These are phyloP conservation scores for Suillus brevipes DNA, from an alignment of 768 basidiomycete genomes.

Conservation along the genomic window DNA sequence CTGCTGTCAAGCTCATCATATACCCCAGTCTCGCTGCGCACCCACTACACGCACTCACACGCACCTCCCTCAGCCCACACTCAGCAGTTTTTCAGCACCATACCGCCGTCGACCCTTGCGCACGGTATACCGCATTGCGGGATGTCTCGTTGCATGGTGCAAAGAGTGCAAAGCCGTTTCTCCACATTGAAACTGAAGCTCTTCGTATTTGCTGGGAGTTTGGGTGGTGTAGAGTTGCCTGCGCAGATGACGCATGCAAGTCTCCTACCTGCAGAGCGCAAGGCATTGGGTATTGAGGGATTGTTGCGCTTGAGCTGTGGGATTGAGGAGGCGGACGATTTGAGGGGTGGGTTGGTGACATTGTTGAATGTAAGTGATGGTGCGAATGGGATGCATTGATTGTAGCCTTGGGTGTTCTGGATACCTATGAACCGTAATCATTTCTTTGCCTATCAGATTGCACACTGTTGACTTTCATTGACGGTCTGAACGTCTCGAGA, in stretches of 20 bases:
- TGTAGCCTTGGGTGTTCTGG: background rate
- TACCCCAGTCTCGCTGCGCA: no score
- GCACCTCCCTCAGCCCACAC: conserved; percentile 62
- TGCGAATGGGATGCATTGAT: background rate
- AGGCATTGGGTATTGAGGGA: conserved; percentile 74
- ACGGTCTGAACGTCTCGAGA: background rate
- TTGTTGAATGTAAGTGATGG: background rate
- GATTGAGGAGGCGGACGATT: conserved; percentile 83
- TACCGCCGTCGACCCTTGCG: conserved; percentile 32
- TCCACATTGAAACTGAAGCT: conserved; percentile 61
- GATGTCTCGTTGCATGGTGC: conserved; percentile 72
- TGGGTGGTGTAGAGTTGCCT: conserved; percentile 93
- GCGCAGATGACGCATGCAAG: conserved; percentile 87
- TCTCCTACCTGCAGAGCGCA: conserved; percentile 67
- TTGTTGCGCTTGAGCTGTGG: conserved; percentile 86
- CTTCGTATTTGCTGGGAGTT: conserved; percentile 77
- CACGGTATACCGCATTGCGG: conserved; percentile 70
- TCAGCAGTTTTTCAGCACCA: no score
- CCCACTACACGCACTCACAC: conserved; percentile 65
- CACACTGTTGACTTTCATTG: no score
- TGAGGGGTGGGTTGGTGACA: conserved; percentile 32
- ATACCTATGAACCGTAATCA: background rate
- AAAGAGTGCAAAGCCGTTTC: conserved; percentile 61
- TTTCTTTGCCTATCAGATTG: background rate
- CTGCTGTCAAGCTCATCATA: no score